Evolutionary conservation across 2,329 filamentous ascomycete genomes (phyloP).

Genomic region (Cladosporium velox): DNA sequence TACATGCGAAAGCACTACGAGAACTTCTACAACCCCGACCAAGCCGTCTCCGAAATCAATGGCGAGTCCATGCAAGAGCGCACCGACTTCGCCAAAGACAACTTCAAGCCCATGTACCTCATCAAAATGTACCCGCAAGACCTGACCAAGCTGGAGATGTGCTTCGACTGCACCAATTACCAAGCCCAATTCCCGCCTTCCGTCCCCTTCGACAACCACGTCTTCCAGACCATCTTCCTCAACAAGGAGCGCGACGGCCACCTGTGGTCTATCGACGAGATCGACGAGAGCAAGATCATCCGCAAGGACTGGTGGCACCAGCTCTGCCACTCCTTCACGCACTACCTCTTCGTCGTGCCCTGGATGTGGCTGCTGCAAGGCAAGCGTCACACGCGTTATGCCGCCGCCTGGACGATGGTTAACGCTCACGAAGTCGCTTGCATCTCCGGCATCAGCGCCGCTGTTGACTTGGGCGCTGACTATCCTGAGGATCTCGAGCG

Average conservation of each 20-base stretch:
- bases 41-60: slow-evolving; percentile 46
- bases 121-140: slow-evolving; percentile 62
- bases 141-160: slow-evolving; percentile 60
- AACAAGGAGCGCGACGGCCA: slow-evolving; percentile 58
- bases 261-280: slow-evolving; percentile 62
- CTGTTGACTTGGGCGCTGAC: slow-evolving; percentile 66
- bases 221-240: slow-evolving; percentile 71
- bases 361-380: slow-evolving; percentile 73
- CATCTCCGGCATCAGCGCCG: slow-evolving; percentile 70
- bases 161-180: slow-evolving; percentile 75
- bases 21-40: slow-evolving; percentile 56
- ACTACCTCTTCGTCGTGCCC: slow-evolving; percentile 66
- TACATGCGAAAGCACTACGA: slow-evolving; percentile 72
- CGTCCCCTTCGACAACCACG: slow-evolving; percentile 59
- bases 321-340: slow-evolving; percentile 63
- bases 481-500: slow-evolving; percentile 64
- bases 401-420: slow-evolving; percentile 69
- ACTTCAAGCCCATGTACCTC: slow-evolving; percentile 66
- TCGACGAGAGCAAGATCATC: slow-evolving; percentile 62
- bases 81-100: slow-evolving; percentile 50
- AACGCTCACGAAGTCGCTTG: slow-evolving; percentile 71
- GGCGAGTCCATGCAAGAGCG: slow-evolving; percentile 45
- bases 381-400: slow-evolving; percentile 62
- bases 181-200: slow-evolving; percentile 67
- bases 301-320: slow-evolving; percentile 69